A percentile compares a stretch with the other conserved stretches of the same genome.
Evolutionary conservation across 163 green algal genomes (phyloP).

Genomic region (Prototheca wickerhamii): DNA sequence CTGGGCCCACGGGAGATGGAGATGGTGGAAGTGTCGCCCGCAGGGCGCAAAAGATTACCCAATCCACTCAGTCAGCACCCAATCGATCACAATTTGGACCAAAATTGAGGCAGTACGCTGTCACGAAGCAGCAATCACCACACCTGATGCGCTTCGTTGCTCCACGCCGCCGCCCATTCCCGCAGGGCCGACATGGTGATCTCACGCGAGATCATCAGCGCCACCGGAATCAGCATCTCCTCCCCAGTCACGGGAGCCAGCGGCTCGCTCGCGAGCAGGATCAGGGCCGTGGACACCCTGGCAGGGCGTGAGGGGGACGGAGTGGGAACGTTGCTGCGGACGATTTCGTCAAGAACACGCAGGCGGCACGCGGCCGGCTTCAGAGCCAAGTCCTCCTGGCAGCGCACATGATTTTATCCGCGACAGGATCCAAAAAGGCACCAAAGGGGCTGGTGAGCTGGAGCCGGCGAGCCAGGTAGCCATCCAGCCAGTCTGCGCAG

Average conservation of each 20-base stretch:
- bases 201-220: conserved; percentile 81
- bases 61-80: no score
- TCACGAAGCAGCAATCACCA: neutral
- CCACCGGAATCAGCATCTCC: conserved; percentile 14
- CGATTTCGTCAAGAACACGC: neutral
- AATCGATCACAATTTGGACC: neutral
- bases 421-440: conserved; percentile 96
- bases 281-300: conserved; percentile 74
- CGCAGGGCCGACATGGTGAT: conserved; percentile 88
- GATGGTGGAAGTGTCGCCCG: neutral
- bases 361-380: no score
- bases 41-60: no score
- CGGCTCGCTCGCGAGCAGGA: conserved; percentile 67
- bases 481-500: conserved; percentile 35
- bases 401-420: conserved; percentile 95
- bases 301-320: neutral
- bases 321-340: neutral
- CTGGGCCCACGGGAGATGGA: neutral
- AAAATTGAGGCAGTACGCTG: neutral
- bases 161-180: conserved; percentile 78
- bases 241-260: conserved; percentile 9
- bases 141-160: conserved; percentile 47
- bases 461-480: conserved; percentile 34
- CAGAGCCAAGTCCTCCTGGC: neutral
- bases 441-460: conserved; percentile 62